Evolutionary conservation across 176 grass and related monocot species (phyloP).

Genomic region (Oryza punctata): DNA sequence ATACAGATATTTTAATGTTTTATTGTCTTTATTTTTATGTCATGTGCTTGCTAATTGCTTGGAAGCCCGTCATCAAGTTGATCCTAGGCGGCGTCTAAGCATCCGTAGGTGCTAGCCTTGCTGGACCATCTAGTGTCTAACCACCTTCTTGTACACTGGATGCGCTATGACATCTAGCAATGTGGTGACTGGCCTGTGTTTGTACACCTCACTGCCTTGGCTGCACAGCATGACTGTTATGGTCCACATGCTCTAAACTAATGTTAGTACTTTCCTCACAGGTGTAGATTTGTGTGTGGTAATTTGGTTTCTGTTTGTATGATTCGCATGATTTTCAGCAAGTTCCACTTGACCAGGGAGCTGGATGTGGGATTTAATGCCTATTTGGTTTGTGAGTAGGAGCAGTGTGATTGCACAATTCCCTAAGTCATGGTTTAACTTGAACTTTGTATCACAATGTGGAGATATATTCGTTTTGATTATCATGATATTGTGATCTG

Average conservation of each 20-base stretch:
- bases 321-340: background rate
- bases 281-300: background rate
- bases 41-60: background rate
- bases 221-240: background rate
- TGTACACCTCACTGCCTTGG: background rate
- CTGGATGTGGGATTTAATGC: background rate
- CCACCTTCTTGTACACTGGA: background rate
- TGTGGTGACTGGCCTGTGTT: constrained; percentile 8
- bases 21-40: background rate
- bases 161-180: background rate
- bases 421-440: background rate
- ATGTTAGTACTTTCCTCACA: background rate
- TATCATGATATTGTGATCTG: background rate
- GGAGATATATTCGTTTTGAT: background rate
- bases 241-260: background rate
- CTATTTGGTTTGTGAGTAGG: background rate
- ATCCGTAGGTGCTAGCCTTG: background rate
- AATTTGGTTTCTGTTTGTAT: constrained; percentile 1
- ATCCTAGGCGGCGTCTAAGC: background rate
- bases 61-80: background rate
- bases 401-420: background rate
- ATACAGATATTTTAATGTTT: too few species aligned
- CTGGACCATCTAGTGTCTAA: background rate
- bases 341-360: background rate
- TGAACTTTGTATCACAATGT: background rate